Evolutionary conservation across 2,329 filamentous ascomycete genomes (phyloP), one percentile per base, ranked within the genome.

Genomic region (Aspergillus vadensis): DNA sequence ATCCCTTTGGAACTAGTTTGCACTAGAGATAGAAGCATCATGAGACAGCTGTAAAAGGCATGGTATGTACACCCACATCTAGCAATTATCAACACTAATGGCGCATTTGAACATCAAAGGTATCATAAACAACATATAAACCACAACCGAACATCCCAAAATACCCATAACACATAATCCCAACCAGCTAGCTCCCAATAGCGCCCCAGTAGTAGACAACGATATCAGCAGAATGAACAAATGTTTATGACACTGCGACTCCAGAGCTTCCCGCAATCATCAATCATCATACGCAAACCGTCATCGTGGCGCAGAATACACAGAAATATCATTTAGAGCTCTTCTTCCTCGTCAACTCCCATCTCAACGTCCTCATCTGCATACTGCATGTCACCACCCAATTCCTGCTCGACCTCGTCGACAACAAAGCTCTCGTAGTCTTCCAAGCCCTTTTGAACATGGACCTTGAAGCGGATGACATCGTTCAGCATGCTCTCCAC

Each of bases 381-480:
- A 19, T 64, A 62, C 36, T 71, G 71, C 65, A 87, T 85, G 39
- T 89, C 88, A 43, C 83, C 86, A n/a, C 87, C 86, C 21, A 92
- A 80, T 77, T 93, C 90, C 72, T 88, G 86, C 79, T 96, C 91
- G n/a, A 97, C 88, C 79, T 98, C 94, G 66, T 96, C 91, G 2
- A 91, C 89, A 6, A 97, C 92, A 73, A 97, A 97, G 58, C 88
- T 88, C 78, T 99, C 95, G 75, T 97, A 98, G 71, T 95, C 91
- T 74, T 97, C 94, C 57, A 99, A 81, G 61, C 88, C 89, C 79
- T 92, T 93, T 77, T 99, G 95, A 55, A 99, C 84, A 72, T 98
- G 93, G 65, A 99, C 91, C 80, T 99, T 99, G 86, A 99, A 98
- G 72, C 96, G 93, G 80, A 98, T 96, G 63, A 97, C 90, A 73